Evolutionary conservation across 768 basidiomycete species (phyloP), one percentile per base, ranked within the genome.

Genomic region (Leccinum olivaceopallidum): DNA sequence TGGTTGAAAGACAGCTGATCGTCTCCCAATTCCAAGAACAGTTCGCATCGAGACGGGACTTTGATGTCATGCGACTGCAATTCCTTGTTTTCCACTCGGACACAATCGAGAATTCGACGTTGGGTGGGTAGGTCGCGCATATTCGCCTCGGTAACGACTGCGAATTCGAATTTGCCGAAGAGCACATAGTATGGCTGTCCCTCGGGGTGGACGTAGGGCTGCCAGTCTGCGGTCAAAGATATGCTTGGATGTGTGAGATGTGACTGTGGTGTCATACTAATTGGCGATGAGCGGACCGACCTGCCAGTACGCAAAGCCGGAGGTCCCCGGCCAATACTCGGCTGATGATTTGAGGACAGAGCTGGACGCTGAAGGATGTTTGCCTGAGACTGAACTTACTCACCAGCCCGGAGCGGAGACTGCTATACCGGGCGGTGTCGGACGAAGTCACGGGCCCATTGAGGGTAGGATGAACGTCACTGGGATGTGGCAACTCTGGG

Each of bases 71-170:
- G 71, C n/a, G 65, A 64, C 3, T 60, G 58, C 5, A 82, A 60
- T 37, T 66, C 60, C 6, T 73, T 65, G 53, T 78, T 71, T 2
- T 82, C 75, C 3, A 52, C 57, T 16, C 71, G 60, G 1, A 77
- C 58, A 75, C 81, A 86, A 32, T 63, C 66, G 6, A 70, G 59
- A 8, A 85, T 71, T 30, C 72, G 77, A 13, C 65, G 65, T 58
- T 76, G 70, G 0, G 70, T 72, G 24, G 75, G 76, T 5, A 67
- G 42, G 5, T 73, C 66, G 59, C 82, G 80, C 6, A 87, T 39
- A 62, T 85, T 75, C 1, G 79, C 81, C 32, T 87, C 85, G 0
- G 87, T 88, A n/a, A 88, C 80, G 9, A 85, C 70, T 2, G 67
- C 69, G 26, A 80, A 73, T 6, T 66, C 56, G 18, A 53, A 61